Percentiles rank a stretch among this genome's conserved stretches.
Evolutionary conservation across 768 basidiomycete genomes (phyloP).

Genomic region (Hortiboletus campestris): DNA sequence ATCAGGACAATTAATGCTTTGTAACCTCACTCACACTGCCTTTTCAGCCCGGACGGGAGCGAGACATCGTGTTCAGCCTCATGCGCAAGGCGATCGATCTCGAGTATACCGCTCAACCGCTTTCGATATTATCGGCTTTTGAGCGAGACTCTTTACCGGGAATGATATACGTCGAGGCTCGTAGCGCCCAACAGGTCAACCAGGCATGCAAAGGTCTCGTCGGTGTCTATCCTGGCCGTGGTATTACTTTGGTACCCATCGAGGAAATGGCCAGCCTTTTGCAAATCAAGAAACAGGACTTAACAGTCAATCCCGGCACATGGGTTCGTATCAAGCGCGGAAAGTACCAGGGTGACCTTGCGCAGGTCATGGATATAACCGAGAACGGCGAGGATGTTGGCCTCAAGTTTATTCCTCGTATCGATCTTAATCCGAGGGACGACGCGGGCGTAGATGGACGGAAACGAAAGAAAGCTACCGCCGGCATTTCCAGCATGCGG

Average conservation of each 20-base stretch:
- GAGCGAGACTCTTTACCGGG: conserved; percentile 93
- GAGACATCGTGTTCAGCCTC: conserved; percentile 90
- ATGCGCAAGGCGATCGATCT: conserved; percentile 90
- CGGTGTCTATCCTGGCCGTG: conserved; percentile 83
- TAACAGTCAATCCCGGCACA: conserved; percentile 77
- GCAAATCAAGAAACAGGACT: conserved; percentile 93
- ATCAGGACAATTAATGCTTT: neutral
- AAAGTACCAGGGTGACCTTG: conserved; percentile 91
- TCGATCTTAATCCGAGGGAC: conserved; percentile 91
- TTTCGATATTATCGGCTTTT: conserved; percentile 91
- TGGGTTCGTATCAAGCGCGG: conserved; percentile 97
- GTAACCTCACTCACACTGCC: neutral
- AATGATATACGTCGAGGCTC: conserved; percentile 96
- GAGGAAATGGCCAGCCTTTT: conserved; percentile 97
- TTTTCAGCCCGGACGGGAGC: conserved; percentile 81
- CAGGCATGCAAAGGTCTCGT: conserved; percentile 88
- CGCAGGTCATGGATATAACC: conserved; percentile 91
- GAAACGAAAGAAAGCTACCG: conserved; percentile 71
- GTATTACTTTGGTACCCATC: conserved; percentile 84
- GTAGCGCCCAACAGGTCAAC: conserved; percentile 80
- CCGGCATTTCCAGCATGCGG: conserved; percentile 56
- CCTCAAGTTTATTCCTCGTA: conserved; percentile 94
- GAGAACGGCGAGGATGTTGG: conserved; percentile 93
- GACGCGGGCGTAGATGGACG: conserved; percentile 63
- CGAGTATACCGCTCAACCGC: conserved; percentile 72